A percentile compares a stretch with the other conserved stretches of the same genome.
phyloP scores from a whole-genome alignment of 1,139 yeast species.

The Suhomyces choctaworum region DNA sequence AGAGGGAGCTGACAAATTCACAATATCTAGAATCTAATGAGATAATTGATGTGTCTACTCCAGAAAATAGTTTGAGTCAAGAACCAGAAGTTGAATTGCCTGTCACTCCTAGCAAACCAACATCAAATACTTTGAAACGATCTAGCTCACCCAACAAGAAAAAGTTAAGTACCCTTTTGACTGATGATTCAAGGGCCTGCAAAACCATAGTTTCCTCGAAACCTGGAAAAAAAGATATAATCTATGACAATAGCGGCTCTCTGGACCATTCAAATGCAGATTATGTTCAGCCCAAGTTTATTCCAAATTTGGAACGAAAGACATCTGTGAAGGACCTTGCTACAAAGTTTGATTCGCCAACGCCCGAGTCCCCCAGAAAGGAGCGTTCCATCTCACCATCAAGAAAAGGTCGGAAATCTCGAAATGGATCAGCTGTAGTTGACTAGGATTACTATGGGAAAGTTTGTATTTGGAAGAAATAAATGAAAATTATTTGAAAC shows the following conservation, averaged over 20 bases:
- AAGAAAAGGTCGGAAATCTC: conserved; percentile 11
- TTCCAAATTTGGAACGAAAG: conserved; percentile 30
- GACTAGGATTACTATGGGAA: conserved; percentile 2
- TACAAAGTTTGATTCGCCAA: conserved; percentile 29
- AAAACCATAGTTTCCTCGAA: conserved; percentile 28
- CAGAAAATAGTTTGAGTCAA: no score
- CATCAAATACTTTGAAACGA: conserved; percentile 31
- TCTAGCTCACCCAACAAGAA: conserved; percentile 45
- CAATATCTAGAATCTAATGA: no score
- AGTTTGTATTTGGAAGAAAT: not conserved
- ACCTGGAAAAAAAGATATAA: conserved; percentile 33
- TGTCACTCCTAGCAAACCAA: conserved; percentile 19
- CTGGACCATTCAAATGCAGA: conserved; percentile 22
- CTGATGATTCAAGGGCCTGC: conserved; percentile 19
- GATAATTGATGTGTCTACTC: not conserved
- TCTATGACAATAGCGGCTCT: conserved; percentile 17
- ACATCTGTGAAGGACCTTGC: conserved; percentile 41
- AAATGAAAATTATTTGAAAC: not conserved
- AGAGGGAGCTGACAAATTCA: no score
- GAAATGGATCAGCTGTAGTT: conserved; percentile 7
- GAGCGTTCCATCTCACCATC: conserved; percentile 18
- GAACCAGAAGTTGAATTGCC: conserved; percentile 12
- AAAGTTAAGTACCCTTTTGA: conserved; percentile 29
- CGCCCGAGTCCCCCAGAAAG: conserved; percentile 15
- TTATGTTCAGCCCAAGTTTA: conserved; percentile 33